Evolutionary conservation across 2,329 filamentous ascomycete genomes (phyloP).

Genomic region (Sporothrix sp.): DNA sequence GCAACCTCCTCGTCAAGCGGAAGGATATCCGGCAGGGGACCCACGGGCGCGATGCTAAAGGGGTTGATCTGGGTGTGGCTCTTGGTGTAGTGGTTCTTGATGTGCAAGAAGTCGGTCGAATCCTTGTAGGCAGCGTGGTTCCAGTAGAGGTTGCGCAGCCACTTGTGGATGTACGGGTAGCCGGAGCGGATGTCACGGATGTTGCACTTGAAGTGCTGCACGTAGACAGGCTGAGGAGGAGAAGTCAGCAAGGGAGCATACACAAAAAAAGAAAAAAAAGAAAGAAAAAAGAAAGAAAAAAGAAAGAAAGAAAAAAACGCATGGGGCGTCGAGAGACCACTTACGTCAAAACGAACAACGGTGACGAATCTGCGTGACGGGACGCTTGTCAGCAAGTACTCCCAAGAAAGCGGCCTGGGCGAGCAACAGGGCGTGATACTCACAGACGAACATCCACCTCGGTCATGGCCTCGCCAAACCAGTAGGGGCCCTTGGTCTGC

Average conservation of each 20-base stretch:
- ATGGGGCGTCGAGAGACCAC: constrained; percentile 11
- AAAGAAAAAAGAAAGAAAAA: background rate
- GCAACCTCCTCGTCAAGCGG: constrained; percentile 67
- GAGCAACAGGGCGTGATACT: constrained; percentile 20
- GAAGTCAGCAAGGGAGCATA: background rate
- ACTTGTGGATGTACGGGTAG: constrained; percentile 70
- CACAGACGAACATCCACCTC: constrained; percentile 71
- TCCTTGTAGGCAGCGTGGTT: constrained; percentile 64
- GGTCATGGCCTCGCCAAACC: constrained; percentile 65
- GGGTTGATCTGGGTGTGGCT: constrained; percentile 59
- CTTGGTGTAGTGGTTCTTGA: constrained; percentile 66
- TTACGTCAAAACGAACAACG: constrained; percentile 59
- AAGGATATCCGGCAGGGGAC: constrained; percentile 75
- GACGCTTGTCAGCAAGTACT: no score
- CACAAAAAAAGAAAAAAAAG: background rate
- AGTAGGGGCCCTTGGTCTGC: constrained; percentile 48
- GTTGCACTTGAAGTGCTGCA: constrained; percentile 86
- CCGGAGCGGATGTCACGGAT: constrained; percentile 73
- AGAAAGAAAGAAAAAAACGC: background rate
- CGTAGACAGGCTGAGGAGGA: constrained; percentile 52
- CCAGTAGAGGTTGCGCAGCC: constrained; percentile 83
- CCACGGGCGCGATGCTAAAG: constrained; percentile 67
- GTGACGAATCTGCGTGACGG: constrained; percentile 45
- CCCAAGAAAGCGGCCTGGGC: background rate
- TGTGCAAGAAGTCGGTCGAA: constrained; percentile 89